Conservation (phyloP, 495 filamentous ascomycete genomes). For the Astrothelium subdiscretum region DNA sequence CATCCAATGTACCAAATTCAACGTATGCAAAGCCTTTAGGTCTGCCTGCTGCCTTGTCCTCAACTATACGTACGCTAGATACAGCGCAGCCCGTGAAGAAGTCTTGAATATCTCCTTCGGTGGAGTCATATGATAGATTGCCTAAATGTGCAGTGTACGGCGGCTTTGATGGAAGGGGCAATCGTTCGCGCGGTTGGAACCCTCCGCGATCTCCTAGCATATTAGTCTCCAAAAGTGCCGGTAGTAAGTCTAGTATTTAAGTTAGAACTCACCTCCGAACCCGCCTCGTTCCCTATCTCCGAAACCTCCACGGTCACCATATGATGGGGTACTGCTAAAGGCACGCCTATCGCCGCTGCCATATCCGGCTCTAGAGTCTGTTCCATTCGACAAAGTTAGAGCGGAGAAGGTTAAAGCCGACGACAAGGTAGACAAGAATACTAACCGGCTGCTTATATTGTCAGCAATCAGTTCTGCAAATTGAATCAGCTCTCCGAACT, state of each 20-base stretch:
- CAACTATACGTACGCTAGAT: slow-evolving; percentile 85
- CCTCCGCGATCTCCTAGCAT: slow-evolving; percentile 5
- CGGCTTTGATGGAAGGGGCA: slow-evolving; percentile 79
- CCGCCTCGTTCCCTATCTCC: background rate
- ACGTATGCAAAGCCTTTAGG: slow-evolving; percentile 98
- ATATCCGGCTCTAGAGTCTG: background rate
- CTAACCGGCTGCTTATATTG: slow-evolving; percentile 17
- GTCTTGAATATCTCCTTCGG: slow-evolving; percentile 61
- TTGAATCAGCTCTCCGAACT: slow-evolving; percentile 25
- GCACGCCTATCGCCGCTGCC: slow-evolving; percentile 8
- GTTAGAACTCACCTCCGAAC: background rate
- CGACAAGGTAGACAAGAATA: background rate
- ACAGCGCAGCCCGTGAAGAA: slow-evolving; percentile 79
- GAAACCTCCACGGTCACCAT: background rate
- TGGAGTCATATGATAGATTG: slow-evolving; percentile 91
- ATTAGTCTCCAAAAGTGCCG: background rate
- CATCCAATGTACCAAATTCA: slow-evolving; percentile 79
- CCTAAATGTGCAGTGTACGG: slow-evolving; percentile 93
- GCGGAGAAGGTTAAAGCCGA: background rate
- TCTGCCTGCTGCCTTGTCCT: slow-evolving; percentile 79
- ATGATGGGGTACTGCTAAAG: background rate
- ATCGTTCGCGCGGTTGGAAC: slow-evolving; percentile 53
- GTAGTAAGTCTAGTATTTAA: background rate
- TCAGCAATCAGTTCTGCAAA: background rate
- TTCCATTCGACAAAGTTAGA: background rate